Conservation (phyloP, 768 basidiomycete genomes). For the Russula sp. region DNA sequence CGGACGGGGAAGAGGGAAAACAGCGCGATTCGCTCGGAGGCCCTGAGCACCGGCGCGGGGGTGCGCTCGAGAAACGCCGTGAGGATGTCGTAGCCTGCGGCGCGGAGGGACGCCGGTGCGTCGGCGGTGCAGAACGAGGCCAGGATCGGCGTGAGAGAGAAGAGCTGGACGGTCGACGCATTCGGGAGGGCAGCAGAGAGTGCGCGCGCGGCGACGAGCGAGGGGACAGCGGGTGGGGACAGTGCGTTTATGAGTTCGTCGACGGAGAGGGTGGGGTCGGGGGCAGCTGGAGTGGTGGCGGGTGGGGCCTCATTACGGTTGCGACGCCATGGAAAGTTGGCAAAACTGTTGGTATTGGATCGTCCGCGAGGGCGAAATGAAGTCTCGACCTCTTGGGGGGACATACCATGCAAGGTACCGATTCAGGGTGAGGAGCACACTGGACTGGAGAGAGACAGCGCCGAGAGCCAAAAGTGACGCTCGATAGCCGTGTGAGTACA, state of each 20-base stretch:
- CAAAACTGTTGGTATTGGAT: slow-evolving; percentile 40
- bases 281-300: slow-evolving; percentile 25
- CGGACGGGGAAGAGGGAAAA: slow-evolving; percentile 55
- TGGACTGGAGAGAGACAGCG: not conserved
- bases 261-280: slow-evolving; percentile 30
- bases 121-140: slow-evolving; percentile 50
- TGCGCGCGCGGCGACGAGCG: slow-evolving; percentile 53
- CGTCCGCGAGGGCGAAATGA: slow-evolving; percentile 33
- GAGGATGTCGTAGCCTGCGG: slow-evolving; percentile 66
- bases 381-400: slow-evolving; percentile 29
- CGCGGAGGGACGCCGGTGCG: slow-evolving; percentile 52
- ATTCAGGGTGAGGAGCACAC: not conserved
- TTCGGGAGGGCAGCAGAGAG: slow-evolving; percentile 50
- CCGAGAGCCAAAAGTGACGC: not conserved
- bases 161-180: slow-evolving; percentile 37
- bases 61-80: slow-evolving; percentile 62
- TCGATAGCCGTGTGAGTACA: not conserved
- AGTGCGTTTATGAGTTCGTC: slow-evolving; percentile 45
- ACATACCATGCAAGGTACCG: slow-evolving; percentile 18
- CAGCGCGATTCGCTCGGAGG: slow-evolving; percentile 56
- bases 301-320: slow-evolving; percentile 11
- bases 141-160: slow-evolving; percentile 54
- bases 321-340: slow-evolving; percentile 38
- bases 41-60: slow-evolving; percentile 41
- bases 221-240: slow-evolving; percentile 56